These are phyloP conservation scores for Dipteronia sinensis DNA, from an alignment of 345 rosid species.

Conservation along the genomic window DNA sequence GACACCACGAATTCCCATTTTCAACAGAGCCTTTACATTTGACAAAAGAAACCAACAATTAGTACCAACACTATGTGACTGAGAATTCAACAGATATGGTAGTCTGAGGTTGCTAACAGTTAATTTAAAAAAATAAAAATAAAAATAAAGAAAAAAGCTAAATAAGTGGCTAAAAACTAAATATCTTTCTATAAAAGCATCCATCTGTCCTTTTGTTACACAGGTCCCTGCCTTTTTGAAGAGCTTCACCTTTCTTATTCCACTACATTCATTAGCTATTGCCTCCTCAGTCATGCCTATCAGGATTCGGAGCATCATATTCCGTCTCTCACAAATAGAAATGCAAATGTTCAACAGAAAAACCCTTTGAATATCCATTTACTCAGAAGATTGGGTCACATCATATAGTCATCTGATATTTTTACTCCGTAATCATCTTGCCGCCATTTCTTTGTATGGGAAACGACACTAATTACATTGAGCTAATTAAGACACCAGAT, in stretches of 20 bases:
- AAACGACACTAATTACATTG: neutral
- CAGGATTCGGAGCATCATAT: neutral
- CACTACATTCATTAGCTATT: neutral
- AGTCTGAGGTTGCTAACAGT: conserved; percentile 6
- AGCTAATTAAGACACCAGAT: neutral
- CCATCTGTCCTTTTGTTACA: neutral
- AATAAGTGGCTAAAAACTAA: neutral
- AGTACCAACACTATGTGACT: neutral
- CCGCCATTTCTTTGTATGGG: neutral
- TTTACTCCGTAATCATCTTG: neutral
- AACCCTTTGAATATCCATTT: neutral
- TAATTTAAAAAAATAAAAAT: neutral
- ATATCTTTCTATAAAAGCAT: neutral
- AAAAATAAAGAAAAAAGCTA: neutral
- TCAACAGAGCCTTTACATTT: conserved; percentile 58
- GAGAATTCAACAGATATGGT: neutral
- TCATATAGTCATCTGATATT: neutral
- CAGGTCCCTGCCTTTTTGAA: neutral
- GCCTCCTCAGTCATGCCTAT: neutral
- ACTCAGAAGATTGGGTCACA: neutral
- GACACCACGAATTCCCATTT: conserved; percentile 86
- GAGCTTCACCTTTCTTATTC: neutral
- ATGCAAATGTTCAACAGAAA: neutral
- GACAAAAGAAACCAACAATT: conserved; percentile 18
- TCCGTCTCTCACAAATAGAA: conserved; percentile 4